phyloP scores from a whole-genome alignment of 345 rosid genomes.

The Gossypium stocksii region DNA sequence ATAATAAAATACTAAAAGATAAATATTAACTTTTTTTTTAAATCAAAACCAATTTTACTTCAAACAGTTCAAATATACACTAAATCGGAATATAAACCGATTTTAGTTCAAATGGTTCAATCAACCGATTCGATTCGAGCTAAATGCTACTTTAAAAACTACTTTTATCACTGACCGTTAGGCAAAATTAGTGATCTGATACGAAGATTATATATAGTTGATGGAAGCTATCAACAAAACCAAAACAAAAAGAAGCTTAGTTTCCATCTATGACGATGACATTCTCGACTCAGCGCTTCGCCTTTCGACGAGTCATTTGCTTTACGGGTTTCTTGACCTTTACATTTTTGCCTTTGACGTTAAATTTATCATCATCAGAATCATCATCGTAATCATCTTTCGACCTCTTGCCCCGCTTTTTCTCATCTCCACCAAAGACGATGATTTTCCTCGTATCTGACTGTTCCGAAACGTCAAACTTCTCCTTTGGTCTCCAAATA shows the following conservation, averaged over 20 bases:
- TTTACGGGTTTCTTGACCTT: constrained; percentile 33
- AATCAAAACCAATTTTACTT: no score
- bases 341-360: constrained; percentile 48
- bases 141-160: no score
- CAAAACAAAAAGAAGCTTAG: background rate
- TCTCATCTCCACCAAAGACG: constrained; percentile 42
- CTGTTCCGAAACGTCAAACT: constrained; percentile 40
- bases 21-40: no score
- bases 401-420: constrained; percentile 43
- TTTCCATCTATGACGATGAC: background rate
- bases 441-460: constrained; percentile 55
- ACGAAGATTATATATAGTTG: background rate
- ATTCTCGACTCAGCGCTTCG: constrained; percentile 20
- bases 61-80: no score
- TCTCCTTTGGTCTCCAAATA: constrained; percentile 83
- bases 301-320: constrained; percentile 35
- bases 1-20: no score
- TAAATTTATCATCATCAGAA: constrained; percentile 45
- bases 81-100: no score
- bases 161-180: no score
- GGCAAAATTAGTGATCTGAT: no score
- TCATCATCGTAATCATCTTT: constrained; percentile 47
- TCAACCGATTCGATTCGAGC: no score
- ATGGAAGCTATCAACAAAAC: constrained; percentile 1
- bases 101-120: no score